A percentile compares a stretch with the other conserved stretches of the same genome.
Conservation (phyloP, 2,329 filamentous ascomycete species). For the Zasmidium cellare region DNA sequence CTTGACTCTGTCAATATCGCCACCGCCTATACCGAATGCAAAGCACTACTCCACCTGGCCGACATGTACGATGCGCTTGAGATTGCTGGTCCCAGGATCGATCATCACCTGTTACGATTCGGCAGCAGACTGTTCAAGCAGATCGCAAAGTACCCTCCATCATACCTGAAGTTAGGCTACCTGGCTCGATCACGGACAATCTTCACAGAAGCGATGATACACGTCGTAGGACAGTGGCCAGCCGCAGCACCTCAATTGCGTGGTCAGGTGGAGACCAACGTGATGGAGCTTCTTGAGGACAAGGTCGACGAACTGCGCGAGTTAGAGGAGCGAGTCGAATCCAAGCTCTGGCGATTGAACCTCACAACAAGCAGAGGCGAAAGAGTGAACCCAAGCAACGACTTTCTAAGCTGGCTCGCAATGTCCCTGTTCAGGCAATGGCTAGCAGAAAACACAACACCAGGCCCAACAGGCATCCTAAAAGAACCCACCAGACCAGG, state of each 20-base stretch:
- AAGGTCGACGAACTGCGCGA: slow-evolving; percentile 92
- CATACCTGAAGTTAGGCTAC: slow-evolving; percentile 86
- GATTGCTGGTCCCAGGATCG: slow-evolving; percentile 84
- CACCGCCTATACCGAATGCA: slow-evolving; percentile 90
- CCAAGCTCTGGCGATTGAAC: slow-evolving; percentile 76
- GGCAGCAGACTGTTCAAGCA: slow-evolving; percentile 91
- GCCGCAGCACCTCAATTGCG: slow-evolving; percentile 75
- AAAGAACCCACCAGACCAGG: slow-evolving; percentile 35
- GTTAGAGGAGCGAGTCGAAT: slow-evolving; percentile 74
- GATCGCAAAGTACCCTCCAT: slow-evolving; percentile 92
- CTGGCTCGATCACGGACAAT: slow-evolving; percentile 77
- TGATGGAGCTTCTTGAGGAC: slow-evolving; percentile 89
- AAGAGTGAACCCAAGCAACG: slow-evolving; percentile 74
- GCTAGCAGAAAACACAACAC: slow-evolving; percentile 86
- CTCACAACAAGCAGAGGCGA: slow-evolving; percentile 79
- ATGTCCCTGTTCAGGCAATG: slow-evolving; percentile 88
- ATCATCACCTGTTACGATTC: slow-evolving; percentile 91
- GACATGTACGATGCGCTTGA: slow-evolving; percentile 91
- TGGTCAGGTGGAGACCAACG: slow-evolving; percentile 68
- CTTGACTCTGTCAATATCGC: slow-evolving; percentile 87
- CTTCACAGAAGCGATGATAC: slow-evolving; percentile 78
- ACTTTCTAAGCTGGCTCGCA: slow-evolving; percentile 86
- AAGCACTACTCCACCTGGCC: slow-evolving; percentile 81
- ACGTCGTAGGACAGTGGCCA: slow-evolving; percentile 94
- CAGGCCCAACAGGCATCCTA: slow-evolving; percentile 58